phyloP scores from a whole-genome alignment of 1,139 yeast genomes.

The Hyphopichia fennica region DNA sequence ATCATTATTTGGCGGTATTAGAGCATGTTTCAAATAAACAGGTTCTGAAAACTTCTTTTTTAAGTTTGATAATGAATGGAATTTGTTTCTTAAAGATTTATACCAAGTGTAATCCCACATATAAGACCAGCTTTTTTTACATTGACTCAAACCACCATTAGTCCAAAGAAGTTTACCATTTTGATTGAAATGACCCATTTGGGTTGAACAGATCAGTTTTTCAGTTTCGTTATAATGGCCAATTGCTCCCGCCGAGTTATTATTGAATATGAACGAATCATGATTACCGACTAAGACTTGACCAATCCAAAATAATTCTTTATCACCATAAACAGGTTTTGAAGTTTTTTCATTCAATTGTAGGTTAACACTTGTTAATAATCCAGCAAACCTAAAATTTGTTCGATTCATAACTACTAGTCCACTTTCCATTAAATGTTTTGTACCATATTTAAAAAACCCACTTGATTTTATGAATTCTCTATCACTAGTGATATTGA shows the following conservation, averaged over 20 bases:
- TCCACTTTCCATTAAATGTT: constrained; percentile 44
- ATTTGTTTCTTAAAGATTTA: neutral
- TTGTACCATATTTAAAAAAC: constrained; percentile 13
- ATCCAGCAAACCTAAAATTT: constrained; percentile 1
- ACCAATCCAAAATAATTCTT: constrained; percentile 46
- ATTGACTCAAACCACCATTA: constrained; percentile 10
- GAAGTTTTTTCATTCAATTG: constrained; percentile 16
- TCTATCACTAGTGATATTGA: neutral
- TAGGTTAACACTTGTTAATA: neutral
- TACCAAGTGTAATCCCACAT: neutral
- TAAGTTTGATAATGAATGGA: neutral
- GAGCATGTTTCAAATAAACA: neutral
- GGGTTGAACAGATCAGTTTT: constrained; percentile 16
- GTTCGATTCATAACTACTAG: constrained; percentile 33
- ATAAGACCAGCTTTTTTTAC: constrained; percentile 4
- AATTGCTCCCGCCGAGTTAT: constrained; percentile 31
- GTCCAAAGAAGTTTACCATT: constrained; percentile 12
- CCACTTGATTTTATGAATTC: neutral
- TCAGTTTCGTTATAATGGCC: constrained; percentile 13
- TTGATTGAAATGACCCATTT: constrained; percentile 19
- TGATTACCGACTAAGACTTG: constrained; percentile 34
- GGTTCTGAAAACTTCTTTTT: neutral
- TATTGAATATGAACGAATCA: constrained; percentile 31
- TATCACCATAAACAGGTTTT: constrained; percentile 35
- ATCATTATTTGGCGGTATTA: constrained; percentile 1